phyloP scores from a whole-genome alignment of 768 basidiomycete genomes.

The Hygrophorus pudorinus region DNA sequence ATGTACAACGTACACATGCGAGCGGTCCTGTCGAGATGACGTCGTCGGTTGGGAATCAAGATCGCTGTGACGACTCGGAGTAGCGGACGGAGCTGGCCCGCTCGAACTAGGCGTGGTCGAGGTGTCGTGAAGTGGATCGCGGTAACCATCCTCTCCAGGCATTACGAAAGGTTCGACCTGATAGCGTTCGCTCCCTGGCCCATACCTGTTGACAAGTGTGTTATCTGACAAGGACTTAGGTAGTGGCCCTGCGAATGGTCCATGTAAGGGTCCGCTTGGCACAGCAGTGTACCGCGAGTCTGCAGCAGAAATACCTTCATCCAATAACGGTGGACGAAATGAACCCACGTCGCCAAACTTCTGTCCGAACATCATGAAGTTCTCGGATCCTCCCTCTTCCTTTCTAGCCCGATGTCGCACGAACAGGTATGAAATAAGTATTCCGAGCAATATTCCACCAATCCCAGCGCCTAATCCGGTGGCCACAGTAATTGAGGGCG shows the following conservation, averaged over 20 bases:
- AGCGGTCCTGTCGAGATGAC: conserved; percentile 8
- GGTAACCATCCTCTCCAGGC: conserved; percentile 25
- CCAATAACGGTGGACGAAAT: too few relatives aligned
- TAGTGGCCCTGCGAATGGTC: too few relatives aligned
- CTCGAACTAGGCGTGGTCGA: neutral
- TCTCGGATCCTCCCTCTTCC: neutral
- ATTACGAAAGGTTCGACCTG: conserved; percentile 35
- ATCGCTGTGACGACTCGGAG: conserved; percentile 4
- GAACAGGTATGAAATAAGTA: neutral
- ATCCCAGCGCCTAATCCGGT: neutral
- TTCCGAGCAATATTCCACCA: neutral
- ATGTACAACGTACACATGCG: conserved; percentile 47
- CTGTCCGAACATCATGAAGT: too few relatives aligned
- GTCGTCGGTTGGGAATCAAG: conserved; percentile 4
- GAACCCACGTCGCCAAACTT: too few relatives aligned
- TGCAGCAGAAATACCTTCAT: too few relatives aligned
- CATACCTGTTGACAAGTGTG: too few relatives aligned
- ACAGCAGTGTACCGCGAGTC: too few relatives aligned
- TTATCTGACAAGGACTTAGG: neutral
- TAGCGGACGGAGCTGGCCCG: neutral
- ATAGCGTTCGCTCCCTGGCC: conserved; percentile 15
- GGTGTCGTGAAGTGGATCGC: conserved; percentile 10
- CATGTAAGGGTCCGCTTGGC: neutral
- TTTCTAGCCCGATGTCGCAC: neutral
- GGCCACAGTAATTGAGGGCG: neutral